These are phyloP conservation scores for Thermochaetoides thermophila DNA, from an alignment of 495 filamentous ascomycete genomes.

Conservation along the genomic window DNA sequence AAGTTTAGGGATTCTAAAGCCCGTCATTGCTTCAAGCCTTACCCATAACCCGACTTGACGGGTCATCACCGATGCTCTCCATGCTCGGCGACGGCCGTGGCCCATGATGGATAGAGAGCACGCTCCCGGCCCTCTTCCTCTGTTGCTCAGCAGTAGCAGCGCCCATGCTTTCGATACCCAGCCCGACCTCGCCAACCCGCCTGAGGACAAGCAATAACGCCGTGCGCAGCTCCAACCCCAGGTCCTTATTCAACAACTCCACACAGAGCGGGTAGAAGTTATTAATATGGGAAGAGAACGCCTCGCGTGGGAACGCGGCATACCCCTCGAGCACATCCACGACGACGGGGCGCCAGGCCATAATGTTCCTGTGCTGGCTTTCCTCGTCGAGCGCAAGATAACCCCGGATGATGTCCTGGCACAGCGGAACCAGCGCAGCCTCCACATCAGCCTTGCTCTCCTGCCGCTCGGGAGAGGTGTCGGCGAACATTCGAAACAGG, in stretches of 20 bases:
- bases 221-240: constrained; percentile 60
- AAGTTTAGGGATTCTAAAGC: not conserved
- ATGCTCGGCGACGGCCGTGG: constrained; percentile 7
- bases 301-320: constrained; percentile 68
- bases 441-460: constrained; percentile 70
- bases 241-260: constrained; percentile 69
- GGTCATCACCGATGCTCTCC: constrained; percentile 15
- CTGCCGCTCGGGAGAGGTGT: constrained; percentile 67
- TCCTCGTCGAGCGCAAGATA: constrained; percentile 82
- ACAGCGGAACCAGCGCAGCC: constrained; percentile 80
- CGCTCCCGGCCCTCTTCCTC: constrained; percentile 19
- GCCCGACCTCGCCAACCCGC: constrained; percentile 65
- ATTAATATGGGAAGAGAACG: constrained; percentile 62
- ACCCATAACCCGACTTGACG: constrained; percentile 14
- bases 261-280: constrained; percentile 77
- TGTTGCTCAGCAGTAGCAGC: not conserved
- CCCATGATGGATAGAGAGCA: constrained; percentile 8
- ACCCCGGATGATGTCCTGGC: constrained; percentile 75
- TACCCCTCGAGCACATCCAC: constrained; percentile 97
- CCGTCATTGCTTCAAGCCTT: not conserved
- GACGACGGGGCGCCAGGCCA: constrained; percentile 92
- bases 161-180: constrained; percentile 46
- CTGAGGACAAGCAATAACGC: constrained; percentile 62
- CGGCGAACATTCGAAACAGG: constrained; percentile 89
- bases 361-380: constrained; percentile 86